Conservation (phyloP, 176 grass and related monocot species). For the Oryza meridionalis region DNA sequence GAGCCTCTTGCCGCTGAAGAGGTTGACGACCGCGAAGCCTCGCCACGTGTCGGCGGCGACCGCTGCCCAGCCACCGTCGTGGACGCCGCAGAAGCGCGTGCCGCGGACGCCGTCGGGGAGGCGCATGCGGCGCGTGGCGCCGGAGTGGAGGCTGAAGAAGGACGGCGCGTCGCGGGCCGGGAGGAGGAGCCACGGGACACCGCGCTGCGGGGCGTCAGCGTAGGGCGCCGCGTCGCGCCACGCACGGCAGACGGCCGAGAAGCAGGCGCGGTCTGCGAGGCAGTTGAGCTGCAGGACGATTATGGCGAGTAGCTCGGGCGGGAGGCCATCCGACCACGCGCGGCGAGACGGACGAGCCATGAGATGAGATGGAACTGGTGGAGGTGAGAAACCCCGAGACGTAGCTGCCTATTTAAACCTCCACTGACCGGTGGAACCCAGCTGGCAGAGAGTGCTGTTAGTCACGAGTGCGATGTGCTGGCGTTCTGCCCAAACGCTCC, state of each 20-base stretch:
- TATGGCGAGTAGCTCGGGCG: constrained; percentile 13
- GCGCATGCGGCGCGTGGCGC: not conserved
- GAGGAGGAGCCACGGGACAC: constrained; percentile 27
- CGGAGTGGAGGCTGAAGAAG: constrained; percentile 9
- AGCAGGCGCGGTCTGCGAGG: constrained; percentile 13
- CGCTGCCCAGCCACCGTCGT: constrained; percentile 33
- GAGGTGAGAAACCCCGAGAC: not conserved
- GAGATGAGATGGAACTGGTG: not conserved
- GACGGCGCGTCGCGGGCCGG: not conserved
- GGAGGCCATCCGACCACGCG: constrained; percentile 1
- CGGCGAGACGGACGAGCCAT: not conserved
- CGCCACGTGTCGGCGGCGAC: constrained; percentile 5
- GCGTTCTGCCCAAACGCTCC: no score
- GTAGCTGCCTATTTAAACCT: not conserved
- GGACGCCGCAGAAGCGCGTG: constrained; percentile 14
- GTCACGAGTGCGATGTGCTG: no score
- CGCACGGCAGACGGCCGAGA: not conserved
- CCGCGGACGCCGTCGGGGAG: not conserved
- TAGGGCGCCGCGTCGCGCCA: not conserved
- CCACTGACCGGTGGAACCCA: not conserved
- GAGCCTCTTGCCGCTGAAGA: not conserved
- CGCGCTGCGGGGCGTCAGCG: not conserved
- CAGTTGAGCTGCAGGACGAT: constrained; percentile 4
- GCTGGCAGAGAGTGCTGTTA: not conserved
- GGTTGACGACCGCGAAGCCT: constrained; percentile 18